A percentile compares a stretch with the other conserved stretches of the same genome.
phyloP scores from a whole-genome alignment of 78 protist genomes.

The Cavenderia fasciculata region DNA sequence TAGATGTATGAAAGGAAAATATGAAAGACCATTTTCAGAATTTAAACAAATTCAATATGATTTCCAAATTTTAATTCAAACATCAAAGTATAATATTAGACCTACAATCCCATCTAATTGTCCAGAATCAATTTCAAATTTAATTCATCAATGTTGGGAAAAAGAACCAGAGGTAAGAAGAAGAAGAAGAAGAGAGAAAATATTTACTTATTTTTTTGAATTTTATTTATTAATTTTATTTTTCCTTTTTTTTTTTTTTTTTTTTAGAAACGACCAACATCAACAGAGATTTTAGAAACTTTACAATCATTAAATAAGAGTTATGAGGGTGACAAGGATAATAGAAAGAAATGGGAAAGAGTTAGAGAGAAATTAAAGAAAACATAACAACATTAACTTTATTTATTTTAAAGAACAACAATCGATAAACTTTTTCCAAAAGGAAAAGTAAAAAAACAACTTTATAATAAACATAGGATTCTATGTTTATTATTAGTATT shows the following conservation, averaged over 20 bases:
- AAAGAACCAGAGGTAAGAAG: slow-evolving; percentile 40
- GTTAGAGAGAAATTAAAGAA: slow-evolving; percentile 63
- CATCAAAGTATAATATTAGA: slow-evolving; percentile 33
- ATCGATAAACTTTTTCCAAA: too few species aligned
- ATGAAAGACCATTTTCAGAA: slow-evolving; percentile 75
- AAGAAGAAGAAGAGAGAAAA: too few species aligned
- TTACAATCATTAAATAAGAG: slow-evolving; percentile 31
- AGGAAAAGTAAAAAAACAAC: too few species aligned
- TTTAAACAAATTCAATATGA: slow-evolving; percentile 76
- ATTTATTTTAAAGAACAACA: too few species aligned
- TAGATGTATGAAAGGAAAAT: slow-evolving; percentile 70
- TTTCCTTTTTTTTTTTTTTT: background rate
- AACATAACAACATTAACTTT: background rate
- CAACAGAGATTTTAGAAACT: slow-evolving; percentile 64
- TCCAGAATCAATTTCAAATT: slow-evolving; percentile 69
- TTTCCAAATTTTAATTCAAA: slow-evolving; percentile 74
- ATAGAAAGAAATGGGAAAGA: slow-evolving; percentile 68
- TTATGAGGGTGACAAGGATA: slow-evolving; percentile 59
- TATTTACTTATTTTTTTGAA: background rate
- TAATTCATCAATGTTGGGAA: slow-evolving; percentile 73
- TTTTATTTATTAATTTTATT: background rate
- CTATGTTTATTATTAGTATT: too few species aligned
- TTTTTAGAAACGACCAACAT: slow-evolving; percentile 52
- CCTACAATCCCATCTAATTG: slow-evolving; percentile 82
- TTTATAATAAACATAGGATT: too few species aligned